Conservation (phyloP, 495 filamentous ascomycete species). For the Stereocaulon alpinum region DNA sequence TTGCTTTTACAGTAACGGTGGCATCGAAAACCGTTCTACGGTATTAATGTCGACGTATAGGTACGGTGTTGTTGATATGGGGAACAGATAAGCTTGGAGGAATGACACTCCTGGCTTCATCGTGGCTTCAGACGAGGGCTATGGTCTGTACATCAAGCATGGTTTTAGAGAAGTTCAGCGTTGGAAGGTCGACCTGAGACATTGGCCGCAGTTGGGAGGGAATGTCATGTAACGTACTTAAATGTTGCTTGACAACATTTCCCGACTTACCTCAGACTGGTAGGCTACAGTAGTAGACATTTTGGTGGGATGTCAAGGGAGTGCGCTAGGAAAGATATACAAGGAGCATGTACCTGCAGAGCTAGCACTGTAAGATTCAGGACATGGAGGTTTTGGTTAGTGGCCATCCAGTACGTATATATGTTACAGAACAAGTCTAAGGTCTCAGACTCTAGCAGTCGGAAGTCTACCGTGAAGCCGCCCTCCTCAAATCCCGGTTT, state of each 20-base stretch:
- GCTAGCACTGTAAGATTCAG: no score
- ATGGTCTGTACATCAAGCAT: slow-evolving; percentile 9
- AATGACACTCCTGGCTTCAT: slow-evolving; percentile 9
- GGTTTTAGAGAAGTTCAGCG: slow-evolving; percentile 7
- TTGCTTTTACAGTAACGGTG: neutral
- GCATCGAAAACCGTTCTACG: slow-evolving; percentile 1
- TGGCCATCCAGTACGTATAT: neutral
- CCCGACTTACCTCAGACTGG: neutral
- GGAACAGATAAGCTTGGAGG: slow-evolving; percentile 9
- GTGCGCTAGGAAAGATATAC: no score
- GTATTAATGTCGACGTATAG: slow-evolving; percentile 8
- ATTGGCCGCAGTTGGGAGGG: slow-evolving; percentile 2
- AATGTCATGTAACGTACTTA: slow-evolving; percentile 8
- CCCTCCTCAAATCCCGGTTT: no score
- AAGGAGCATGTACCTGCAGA: no score
- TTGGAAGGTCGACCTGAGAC: slow-evolving; percentile 11
- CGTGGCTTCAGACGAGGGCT: neutral
- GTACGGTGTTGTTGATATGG: slow-evolving; percentile 12
- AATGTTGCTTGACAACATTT: neutral
- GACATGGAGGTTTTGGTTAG: neutral
- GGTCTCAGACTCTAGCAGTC: no score
- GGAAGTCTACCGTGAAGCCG: neutral
- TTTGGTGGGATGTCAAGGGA: no score
- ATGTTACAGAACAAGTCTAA: neutral
- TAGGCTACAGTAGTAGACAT: neutral